These are phyloP conservation scores for Hymenoscyphus infarciens DNA, from an alignment of 2,329 filamentous ascomycete genomes.

Conservation along the genomic window DNA sequence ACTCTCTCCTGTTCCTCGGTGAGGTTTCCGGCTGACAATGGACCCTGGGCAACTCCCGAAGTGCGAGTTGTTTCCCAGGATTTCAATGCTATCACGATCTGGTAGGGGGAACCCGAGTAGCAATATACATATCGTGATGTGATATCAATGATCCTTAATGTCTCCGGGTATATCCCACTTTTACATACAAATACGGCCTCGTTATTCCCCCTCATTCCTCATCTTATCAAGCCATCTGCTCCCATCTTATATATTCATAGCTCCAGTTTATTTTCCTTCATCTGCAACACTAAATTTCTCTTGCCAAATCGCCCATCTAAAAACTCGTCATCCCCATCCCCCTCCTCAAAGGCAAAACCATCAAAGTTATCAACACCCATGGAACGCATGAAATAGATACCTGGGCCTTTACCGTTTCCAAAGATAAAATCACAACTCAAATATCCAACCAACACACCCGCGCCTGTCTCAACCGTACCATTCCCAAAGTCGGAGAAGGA, in stretches of 20 bases:
- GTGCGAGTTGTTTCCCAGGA: no score
- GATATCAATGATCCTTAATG: not conserved
- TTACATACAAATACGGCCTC: not conserved
- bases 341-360: conserved; percentile 15
- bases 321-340: conserved; percentile 7
- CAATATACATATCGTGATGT: not conserved
- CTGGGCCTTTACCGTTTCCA: conserved; percentile 23
- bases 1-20: not conserved
- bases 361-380: conserved; percentile 22
- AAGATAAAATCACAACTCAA: conserved; percentile 18
- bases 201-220: not conserved
- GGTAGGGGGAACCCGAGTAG: not conserved
- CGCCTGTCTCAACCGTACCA: conserved; percentile 24
- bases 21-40: no score
- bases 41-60: no score
- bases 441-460: conserved; percentile 28
- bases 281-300: not conserved
- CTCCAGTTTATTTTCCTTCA: not conserved
- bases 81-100: not conserved
- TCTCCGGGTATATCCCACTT: not conserved
- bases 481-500: conserved; percentile 24
- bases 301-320: not conserved
- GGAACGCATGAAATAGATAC: conserved; percentile 27
- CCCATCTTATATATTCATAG: not conserved
- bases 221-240: not conserved